A percentile compares a stretch with the other conserved stretches of the same genome.
Conservation (phyloP, 2,329 filamentous ascomycete species). For the Sclerotinia nivalis region DNA sequence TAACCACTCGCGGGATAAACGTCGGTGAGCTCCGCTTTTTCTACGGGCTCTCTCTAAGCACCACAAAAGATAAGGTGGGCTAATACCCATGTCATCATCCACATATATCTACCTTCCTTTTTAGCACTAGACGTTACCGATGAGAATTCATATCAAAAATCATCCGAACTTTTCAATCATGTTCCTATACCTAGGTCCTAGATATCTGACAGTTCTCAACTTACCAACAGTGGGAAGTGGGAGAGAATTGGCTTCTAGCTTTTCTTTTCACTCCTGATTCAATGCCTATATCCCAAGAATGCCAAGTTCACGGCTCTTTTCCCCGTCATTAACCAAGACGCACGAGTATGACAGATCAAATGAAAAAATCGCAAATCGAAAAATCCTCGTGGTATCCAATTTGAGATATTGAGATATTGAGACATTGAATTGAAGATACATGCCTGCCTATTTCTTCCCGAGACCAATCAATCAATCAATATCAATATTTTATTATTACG, state of each 20-base stretch:
- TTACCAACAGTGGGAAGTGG: background rate
- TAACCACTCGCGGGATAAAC: no score
- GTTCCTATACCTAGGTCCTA: background rate
- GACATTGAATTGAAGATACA: background rate
- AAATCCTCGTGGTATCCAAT: constrained; percentile 10
- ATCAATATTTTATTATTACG: background rate
- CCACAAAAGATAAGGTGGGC: no score
- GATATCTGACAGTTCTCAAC: background rate
- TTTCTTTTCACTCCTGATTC: background rate
- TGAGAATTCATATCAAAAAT: background rate
- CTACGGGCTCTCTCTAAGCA: no score
- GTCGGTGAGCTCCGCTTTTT: no score
- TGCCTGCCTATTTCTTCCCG: constrained; percentile 3
- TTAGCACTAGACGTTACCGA: background rate
- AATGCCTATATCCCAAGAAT: background rate
- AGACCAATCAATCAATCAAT: constrained; percentile 9
- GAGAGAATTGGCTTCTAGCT: background rate
- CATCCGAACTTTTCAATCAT: background rate
- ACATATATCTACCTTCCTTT: constrained; percentile 2
- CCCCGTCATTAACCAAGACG: background rate
- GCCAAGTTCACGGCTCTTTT: background rate
- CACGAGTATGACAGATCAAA: background rate
- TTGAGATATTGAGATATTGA: background rate
- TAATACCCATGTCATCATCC: no score
- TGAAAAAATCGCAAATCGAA: background rate